A percentile compares a stretch with the other conserved stretches of the same genome.
phyloP scores from a whole-genome alignment of 148 eudicot genomes.

The Rhododendron molle region DNA sequence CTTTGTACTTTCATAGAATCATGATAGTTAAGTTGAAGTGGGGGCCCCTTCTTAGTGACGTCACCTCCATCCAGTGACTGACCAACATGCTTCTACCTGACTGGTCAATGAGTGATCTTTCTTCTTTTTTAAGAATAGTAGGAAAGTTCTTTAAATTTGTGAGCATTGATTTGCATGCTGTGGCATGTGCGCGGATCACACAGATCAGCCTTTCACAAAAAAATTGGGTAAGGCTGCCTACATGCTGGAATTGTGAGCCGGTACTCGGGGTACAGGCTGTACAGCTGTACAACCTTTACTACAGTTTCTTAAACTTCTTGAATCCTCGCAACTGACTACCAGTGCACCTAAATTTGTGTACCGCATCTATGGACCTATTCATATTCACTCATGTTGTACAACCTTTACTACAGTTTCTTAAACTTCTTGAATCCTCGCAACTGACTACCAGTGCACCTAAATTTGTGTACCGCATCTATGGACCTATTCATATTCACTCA shows the following conservation, averaged over 20 bases:
- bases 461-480: slow-evolving; percentile 1
- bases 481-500: not conserved
- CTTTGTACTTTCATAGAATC: not conserved
- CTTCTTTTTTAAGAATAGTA: not conserved
- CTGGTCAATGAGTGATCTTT: not conserved
- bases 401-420: not conserved
- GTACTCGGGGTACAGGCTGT: not conserved
- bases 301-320: not conserved
- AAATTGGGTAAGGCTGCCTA: not conserved
- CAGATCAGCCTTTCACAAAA: not conserved
- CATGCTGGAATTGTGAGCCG: not conserved
- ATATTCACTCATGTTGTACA: not conserved
- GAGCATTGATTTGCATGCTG: not conserved
- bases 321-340: not conserved
- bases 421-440: not conserved
- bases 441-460: not conserved
- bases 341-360: not conserved
- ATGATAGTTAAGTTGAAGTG: not conserved
- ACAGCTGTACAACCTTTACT: slow-evolving; percentile 3
- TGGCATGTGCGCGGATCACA: not conserved
- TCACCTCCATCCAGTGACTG: not conserved
- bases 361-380: not conserved
- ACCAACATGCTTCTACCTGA: too few relatives aligned
- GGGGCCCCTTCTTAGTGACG: not conserved
- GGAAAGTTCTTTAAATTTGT: not conserved